phyloP scores from a whole-genome alignment of 768 basidiomycete species.

The Agrocybe praecox region DNA sequence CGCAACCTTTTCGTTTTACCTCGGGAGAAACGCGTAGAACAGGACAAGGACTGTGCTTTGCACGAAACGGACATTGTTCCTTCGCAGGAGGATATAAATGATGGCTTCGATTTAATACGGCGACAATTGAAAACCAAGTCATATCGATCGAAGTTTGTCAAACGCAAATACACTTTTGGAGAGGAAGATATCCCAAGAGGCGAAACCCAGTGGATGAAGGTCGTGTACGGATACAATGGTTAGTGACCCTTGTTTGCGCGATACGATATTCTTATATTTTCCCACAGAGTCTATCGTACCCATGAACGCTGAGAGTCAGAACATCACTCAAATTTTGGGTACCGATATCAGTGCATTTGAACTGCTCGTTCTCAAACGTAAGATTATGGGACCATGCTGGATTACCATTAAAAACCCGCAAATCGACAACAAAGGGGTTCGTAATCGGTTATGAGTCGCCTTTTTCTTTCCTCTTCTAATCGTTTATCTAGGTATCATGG shows the following conservation, averaged over 20 bases:
- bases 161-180: conserved; percentile 91
- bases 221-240: conserved; percentile 90
- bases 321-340: conserved; percentile 87
- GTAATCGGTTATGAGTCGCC: too few relatives aligned
- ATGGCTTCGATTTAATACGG: conserved; percentile 82
- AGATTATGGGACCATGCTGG: conserved; percentile 99
- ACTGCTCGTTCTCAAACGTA: conserved; percentile 88
- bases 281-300: conserved; percentile 73
- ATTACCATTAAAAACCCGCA: conserved; percentile 77
- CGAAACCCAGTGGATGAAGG: conserved; percentile 89
- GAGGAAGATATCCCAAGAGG: conserved; percentile 78
- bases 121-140: conserved; percentile 70
- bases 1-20: conserved; percentile 92
- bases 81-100: conserved; percentile 68
- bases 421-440: conserved; percentile 79
- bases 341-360: conserved; percentile 94
- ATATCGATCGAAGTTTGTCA: conserved; percentile 85
- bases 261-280: conserved; percentile 1
- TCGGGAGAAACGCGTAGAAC: conserved; percentile 61
- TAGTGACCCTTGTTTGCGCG: conserved; percentile 19
- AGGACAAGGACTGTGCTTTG: conserved; percentile 58
- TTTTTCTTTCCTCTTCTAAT: neutral
- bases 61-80: conserved; percentile 79
- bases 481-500: conserved; percentile 79
- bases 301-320: conserved; percentile 71